Percentiles rank a stretch among this genome's conserved stretches.
Evolutionary conservation across 2,329 filamentous ascomycete species (phyloP).

Genomic region (Dactylellina cionopaga): DNA sequence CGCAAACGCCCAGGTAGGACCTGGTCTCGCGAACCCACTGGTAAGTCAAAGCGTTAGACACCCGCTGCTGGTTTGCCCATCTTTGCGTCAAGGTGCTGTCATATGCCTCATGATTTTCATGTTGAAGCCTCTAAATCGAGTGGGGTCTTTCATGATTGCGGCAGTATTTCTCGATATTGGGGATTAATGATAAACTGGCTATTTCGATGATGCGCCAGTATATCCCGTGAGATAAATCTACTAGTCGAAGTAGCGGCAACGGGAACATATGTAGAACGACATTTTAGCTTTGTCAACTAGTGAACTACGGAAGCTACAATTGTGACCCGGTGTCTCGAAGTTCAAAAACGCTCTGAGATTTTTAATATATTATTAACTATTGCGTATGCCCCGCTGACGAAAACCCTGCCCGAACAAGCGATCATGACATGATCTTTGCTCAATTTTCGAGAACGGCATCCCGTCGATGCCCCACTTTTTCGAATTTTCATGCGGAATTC

Average conservation of each 20-base stretch:
- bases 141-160: slow-evolving; percentile 6
- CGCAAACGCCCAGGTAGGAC: slow-evolving; percentile 10
- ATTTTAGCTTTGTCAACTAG: slow-evolving; percentile 10
- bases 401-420: slow-evolving; percentile 29
- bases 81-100: slow-evolving; percentile 49
- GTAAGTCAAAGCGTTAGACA: slow-evolving; percentile 37
- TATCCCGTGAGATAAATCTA: no score
- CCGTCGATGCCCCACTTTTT: slow-evolving; percentile 42
- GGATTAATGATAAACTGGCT: slow-evolving; percentile 8
- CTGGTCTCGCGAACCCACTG: slow-evolving; percentile 20
- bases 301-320: neutral
- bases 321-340: slow-evolving; percentile 2
- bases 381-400: slow-evolving; percentile 36
- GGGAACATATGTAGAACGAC: slow-evolving; percentile 19
- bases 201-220: slow-evolving; percentile 11
- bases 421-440: slow-evolving; percentile 48
- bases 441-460: slow-evolving; percentile 36
- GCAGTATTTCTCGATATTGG: slow-evolving; percentile 12
- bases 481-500: slow-evolving; percentile 41
- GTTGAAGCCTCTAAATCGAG: neutral
- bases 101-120: slow-evolving; percentile 45
- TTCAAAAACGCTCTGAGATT: no score
- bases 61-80: slow-evolving; percentile 7
- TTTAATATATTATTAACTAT: no score
- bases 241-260: slow-evolving; percentile 34